Percentiles rank a stretch among this genome's conserved stretches.
phyloP scores from a whole-genome alignment of 1,284 basidiomycete species.

The Waitea zeae region DNA sequence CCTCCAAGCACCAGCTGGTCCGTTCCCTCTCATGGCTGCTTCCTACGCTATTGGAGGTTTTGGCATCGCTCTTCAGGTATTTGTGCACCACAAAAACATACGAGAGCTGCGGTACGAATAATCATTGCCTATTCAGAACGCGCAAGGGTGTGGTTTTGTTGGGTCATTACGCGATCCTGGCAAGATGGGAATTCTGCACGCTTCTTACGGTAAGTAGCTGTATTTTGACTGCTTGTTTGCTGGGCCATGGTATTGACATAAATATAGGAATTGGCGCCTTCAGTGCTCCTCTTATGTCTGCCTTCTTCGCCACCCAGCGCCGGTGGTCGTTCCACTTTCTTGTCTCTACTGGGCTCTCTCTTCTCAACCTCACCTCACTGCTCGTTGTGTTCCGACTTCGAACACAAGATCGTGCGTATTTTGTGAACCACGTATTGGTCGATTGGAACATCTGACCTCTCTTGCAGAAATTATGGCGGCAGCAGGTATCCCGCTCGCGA shows the following conservation, averaged over 20 bases:
- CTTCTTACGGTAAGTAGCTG: slow-evolving; percentile 23
- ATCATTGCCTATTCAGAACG: slow-evolving; percentile 19
- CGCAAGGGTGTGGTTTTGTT: slow-evolving; percentile 39
- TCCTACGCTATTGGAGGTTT: slow-evolving; percentile 44
- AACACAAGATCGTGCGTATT: slow-evolving; percentile 26
- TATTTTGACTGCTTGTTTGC: neutral
- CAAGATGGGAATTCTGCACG: slow-evolving; percentile 39
- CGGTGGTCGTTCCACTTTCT: slow-evolving; percentile 46
- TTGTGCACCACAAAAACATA: slow-evolving; percentile 3
- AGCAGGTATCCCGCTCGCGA: neutral
- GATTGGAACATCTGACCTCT: neutral
- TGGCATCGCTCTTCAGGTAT: slow-evolving; percentile 34
- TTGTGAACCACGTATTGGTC: slow-evolving; percentile 1
- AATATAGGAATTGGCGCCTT: slow-evolving; percentile 44
- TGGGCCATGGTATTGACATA: neutral
- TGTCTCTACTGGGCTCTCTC: slow-evolving; percentile 38
- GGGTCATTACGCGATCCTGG: slow-evolving; percentile 24
- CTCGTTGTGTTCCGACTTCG: slow-evolving; percentile 32
- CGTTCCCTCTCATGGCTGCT: slow-evolving; percentile 49
- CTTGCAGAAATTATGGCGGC: neutral
- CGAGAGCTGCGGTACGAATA: neutral
- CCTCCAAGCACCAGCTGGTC: slow-evolving; percentile 32
- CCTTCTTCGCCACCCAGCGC: slow-evolving; percentile 28
- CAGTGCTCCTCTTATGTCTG: slow-evolving; percentile 45
- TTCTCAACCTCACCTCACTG: slow-evolving; percentile 29